These are phyloP conservation scores for Pythium apleroticum DNA, from an alignment of 352 stramenopile genomes.

Conservation along the genomic window DNA sequence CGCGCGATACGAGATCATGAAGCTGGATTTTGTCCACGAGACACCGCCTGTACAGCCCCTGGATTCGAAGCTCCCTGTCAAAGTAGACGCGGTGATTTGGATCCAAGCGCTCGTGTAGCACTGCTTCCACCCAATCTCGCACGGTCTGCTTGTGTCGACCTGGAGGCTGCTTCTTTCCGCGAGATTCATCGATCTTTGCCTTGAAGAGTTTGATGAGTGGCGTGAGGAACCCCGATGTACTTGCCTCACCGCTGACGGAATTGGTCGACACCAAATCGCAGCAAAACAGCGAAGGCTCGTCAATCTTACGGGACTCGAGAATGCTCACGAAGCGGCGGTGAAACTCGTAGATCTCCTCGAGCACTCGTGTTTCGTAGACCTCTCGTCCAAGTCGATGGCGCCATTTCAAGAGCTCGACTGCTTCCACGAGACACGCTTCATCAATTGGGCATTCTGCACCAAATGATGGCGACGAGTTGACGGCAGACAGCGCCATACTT, in stretches of 20 bases:
- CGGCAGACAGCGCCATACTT: not conserved
- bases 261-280: not conserved
- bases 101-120: not conserved
- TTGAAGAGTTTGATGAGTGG: not conserved
- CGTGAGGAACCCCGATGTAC: not conserved
- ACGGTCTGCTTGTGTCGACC: slow-evolving; percentile 4
- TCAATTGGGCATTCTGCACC: not conserved
- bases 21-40: not conserved
- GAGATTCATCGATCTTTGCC: not conserved
- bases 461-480: not conserved
- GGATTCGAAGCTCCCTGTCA: not conserved
- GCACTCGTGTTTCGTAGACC: slow-evolving; percentile 44
- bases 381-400: slow-evolving; percentile 32
- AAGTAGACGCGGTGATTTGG: not conserved
- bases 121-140: slow-evolving; percentile 1
- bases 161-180: not conserved
- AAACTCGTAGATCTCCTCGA: slow-evolving; percentile 45
- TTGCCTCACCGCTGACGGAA: not conserved
- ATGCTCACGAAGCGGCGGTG: slow-evolving; percentile 41
- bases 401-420: slow-evolving; percentile 38
- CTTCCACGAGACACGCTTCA: slow-evolving; percentile 19
- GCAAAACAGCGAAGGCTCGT: slow-evolving; percentile 1
- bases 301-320: slow-evolving; percentile 16
- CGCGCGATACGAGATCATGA: not conserved
- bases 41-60: not conserved